Base-by-base conservation (phyloP, 352 stramenopile species). In the Peronospora belbahrii region DNA sequence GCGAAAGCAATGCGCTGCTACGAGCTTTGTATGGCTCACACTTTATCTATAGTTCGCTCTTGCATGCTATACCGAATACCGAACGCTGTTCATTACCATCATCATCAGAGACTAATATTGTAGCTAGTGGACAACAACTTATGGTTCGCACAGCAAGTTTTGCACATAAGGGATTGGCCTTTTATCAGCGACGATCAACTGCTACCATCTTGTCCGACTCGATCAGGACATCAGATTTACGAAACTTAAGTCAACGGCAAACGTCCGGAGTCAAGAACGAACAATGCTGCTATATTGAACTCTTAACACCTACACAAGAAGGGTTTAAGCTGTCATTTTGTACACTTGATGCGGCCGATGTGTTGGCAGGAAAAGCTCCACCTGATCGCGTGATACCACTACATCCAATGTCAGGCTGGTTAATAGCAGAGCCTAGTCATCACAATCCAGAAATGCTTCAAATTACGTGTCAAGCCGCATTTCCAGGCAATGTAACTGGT, bases 21-120 rank as follows among this genome's bases (percentile, higher is more conserved):
- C 52, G 50, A 5, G 63, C 55, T 3, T 18, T 60, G 0, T 67
- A 56, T 25, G 46, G 52, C n/a, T 56, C 56, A 23, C 40, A 57
- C 0, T 63, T 64, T 35, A 73, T 73, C 55, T 73, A 70, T 44
- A 65, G 59, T 15, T 73, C 63, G 19, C 30, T 73, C 2, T 10
- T 70, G 20, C 63, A 70, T 41, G n/a, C 56, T 1, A 17, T 70
- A 4, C 33, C 35, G 2, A 56, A 19, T 32, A 32, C 44, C 10
- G 51, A 57, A n/a, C 37, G 35, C 6, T 38, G 47, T 4, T 45
- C 22, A n/a, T 22, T 57, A n/a, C 17, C 33, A 10, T 51, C 52
- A 1, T 35, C 52, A 14, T 32, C 37, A 3, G 14, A 4, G 5
- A 36, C 18, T 20, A n/a, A 20, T 4, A 18, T 20, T 7, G 20